phyloP scores from a whole-genome alignment of 495 filamentous ascomycete genomes.

The Podospora pseudocomata region DNA sequence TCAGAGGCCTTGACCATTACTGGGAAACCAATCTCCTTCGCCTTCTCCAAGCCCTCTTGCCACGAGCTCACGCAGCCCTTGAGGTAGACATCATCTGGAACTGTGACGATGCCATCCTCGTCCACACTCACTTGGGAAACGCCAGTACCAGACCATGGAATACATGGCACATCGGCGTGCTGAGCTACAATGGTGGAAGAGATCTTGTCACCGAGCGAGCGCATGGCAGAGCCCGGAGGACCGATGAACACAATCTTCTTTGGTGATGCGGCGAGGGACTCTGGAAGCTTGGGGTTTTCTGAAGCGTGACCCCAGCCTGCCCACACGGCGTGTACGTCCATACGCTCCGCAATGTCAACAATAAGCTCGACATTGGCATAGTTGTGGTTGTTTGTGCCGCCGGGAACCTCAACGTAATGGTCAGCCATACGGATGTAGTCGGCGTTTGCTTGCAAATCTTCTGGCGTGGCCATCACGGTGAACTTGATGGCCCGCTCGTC shows the following conservation, averaged over 20 bases:
- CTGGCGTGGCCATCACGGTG: slow-evolving; percentile 99
- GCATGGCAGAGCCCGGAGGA: slow-evolving; percentile 96
- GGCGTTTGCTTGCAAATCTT: slow-evolving; percentile 94
- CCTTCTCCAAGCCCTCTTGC: slow-evolving; percentile 83
- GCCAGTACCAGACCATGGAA: slow-evolving; percentile 95
- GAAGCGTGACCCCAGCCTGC: slow-evolving; percentile 99
- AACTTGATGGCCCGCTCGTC: slow-evolving; percentile 98
- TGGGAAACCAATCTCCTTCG: slow-evolving; percentile 89
- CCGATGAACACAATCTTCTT: slow-evolving; percentile 99
- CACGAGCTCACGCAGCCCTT: slow-evolving; percentile 86
- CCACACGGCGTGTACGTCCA: slow-evolving; percentile 98
- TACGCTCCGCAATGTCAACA: slow-evolving; percentile 98
- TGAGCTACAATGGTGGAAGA: slow-evolving; percentile 99
- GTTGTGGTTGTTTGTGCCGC: slow-evolving; percentile 99
- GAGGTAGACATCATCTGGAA: slow-evolving; percentile 78
- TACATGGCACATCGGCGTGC: slow-evolving; percentile 94
- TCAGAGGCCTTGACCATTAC: slow-evolving; percentile 99
- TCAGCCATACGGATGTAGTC: slow-evolving; percentile 99
- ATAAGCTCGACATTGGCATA: slow-evolving; percentile 99
- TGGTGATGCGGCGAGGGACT: slow-evolving; percentile 89
- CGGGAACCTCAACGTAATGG: slow-evolving; percentile 98
- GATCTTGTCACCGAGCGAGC: slow-evolving; percentile 98
- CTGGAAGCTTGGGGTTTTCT: slow-evolving; percentile 95
- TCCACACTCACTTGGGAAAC: slow-evolving; percentile 79
- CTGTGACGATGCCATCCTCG: slow-evolving; percentile 82